Base-by-base conservation (phyloP, 2,329 filamentous ascomycete species). In the Cordyceps cateniannulata region DNA sequence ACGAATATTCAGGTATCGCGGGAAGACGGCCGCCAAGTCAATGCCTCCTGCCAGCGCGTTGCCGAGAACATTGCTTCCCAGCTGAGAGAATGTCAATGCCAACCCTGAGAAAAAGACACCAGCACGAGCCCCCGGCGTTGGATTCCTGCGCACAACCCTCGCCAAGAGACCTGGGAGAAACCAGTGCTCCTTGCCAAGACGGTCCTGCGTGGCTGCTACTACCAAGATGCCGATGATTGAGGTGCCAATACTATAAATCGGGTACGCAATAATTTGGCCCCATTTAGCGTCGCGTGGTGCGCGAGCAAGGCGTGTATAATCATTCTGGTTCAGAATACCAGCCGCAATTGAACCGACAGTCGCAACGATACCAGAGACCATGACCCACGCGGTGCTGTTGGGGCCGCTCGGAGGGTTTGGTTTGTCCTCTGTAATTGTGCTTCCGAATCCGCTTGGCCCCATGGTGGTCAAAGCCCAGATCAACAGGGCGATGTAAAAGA, bases 391-490 rank as follows among this genome's bases (percentile, higher is more conserved):
- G 10, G 69, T 65, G 25, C 72, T 74, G 2, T 64, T 50, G 1
- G 72, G 69, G 0, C 71, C 70, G 8, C 68, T 69, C 0, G 71
- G 70, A 5, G 60, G 67, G 2, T 71, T 65, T 0, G 62, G 52
- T 0, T 65, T 65, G 0, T 59, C 62, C 0, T 67, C 66, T 32
- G 63, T 68, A 16, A 75, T 61, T 1, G 72, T 72, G 51, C 68
- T 66, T 20, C 74, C 76, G 45, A 77, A 77, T 5, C 76, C 76
- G 2, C 64, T 66, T 0, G 69, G 51, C 1, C 75, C 76, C 75
- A 77, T 78, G 2, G 75, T 78, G 8, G 74, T 70, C 10, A 77
- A 66, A 0, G 77, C 72, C 77, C 77, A 79, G 62, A 78, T 75
- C 38, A 79, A 63, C 5, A 79, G 67, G 1, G 72, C 72, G 9